Conservation (phyloP, 1,284 basidiomycete genomes). For the Ustilago hordei region DNA sequence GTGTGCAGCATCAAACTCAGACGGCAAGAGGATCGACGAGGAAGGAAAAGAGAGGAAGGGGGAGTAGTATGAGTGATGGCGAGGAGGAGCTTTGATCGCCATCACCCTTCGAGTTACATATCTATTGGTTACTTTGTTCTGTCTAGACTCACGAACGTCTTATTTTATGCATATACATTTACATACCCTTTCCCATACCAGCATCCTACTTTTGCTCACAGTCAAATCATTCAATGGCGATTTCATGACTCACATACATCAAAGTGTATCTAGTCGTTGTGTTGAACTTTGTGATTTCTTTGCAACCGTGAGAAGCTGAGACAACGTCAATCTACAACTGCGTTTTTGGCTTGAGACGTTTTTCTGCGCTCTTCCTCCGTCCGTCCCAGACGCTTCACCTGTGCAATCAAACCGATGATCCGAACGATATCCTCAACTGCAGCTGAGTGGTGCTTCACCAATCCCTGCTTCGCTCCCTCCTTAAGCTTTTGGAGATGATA, state of each 20-base stretch:
- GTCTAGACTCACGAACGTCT: background rate
- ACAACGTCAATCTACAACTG: background rate
- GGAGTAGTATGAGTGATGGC: conserved; percentile 44
- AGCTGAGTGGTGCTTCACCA: conserved; percentile 4
- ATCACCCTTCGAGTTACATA: background rate
- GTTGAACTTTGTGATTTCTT: background rate
- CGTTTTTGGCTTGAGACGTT: background rate
- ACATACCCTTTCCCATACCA: conserved; percentile 2
- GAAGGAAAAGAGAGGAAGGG: conserved; percentile 30
- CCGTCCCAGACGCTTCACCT: conserved; percentile 14
- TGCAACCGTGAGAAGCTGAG: background rate
- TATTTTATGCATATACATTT: conserved; percentile 4
- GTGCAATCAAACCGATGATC: conserved; percentile 1
- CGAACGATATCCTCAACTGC: conserved; percentile 13
- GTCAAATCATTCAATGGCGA: background rate
- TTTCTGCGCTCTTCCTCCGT: background rate
- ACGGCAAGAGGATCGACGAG: background rate
- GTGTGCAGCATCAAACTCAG: conserved; percentile 14
- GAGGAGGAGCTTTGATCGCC: conserved; percentile 35
- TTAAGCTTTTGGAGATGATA: conserved; percentile 2
- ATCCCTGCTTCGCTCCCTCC: background rate
- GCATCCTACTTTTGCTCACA: background rate
- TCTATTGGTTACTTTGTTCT: background rate
- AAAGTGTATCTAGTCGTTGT: background rate
- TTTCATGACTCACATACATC: background rate